These are phyloP conservation scores for Trichoderma afroharzianum DNA, from an alignment of 2,329 filamentous ascomycete species.

Conservation along the genomic window DNA sequence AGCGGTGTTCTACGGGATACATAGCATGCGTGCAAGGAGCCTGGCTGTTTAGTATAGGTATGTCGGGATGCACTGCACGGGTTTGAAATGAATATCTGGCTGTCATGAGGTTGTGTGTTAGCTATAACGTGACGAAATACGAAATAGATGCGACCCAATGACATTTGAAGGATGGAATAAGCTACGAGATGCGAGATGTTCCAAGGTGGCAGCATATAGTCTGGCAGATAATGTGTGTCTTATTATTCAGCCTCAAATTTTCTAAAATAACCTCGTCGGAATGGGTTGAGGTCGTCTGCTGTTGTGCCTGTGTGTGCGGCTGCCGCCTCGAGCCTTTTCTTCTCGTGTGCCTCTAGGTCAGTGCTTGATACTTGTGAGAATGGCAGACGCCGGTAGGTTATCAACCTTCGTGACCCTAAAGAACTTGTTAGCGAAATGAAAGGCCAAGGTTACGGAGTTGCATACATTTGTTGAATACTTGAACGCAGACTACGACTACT, in stretches of 20 bases:
- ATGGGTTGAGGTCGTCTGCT: conserved; percentile 58
- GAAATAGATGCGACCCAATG: conserved; percentile 1
- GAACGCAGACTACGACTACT: conserved; percentile 72
- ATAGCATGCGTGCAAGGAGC: conserved; percentile 16
- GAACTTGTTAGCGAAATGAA: conserved; percentile 17
- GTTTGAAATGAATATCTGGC: conserved; percentile 8
- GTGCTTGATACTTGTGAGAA: conserved; percentile 52
- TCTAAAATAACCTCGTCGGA: conserved; percentile 56
- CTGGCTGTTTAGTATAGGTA: conserved; percentile 14
- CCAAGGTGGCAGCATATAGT: background rate
- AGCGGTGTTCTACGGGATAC: conserved; percentile 15
- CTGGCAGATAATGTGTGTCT: background rate
- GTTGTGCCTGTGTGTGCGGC: conserved; percentile 41
- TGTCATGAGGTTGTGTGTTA: background rate
- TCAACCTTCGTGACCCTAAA: conserved; percentile 78
- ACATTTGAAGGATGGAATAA: background rate
- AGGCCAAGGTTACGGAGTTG: background rate
- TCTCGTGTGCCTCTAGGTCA: conserved; percentile 37
- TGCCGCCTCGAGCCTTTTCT: conserved; percentile 25
- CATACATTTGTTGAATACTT: conserved; percentile 85
- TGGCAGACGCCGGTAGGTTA: conserved; percentile 74
- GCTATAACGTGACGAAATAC: conserved; percentile 6
- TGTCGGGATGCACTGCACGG: conserved; percentile 9
- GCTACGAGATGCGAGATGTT: background rate
- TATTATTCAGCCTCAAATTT: conserved; percentile 42